Evolutionary conservation across 1,139 yeast genomes (phyloP).

Genomic region (Geotrichum histeridarum): DNA sequence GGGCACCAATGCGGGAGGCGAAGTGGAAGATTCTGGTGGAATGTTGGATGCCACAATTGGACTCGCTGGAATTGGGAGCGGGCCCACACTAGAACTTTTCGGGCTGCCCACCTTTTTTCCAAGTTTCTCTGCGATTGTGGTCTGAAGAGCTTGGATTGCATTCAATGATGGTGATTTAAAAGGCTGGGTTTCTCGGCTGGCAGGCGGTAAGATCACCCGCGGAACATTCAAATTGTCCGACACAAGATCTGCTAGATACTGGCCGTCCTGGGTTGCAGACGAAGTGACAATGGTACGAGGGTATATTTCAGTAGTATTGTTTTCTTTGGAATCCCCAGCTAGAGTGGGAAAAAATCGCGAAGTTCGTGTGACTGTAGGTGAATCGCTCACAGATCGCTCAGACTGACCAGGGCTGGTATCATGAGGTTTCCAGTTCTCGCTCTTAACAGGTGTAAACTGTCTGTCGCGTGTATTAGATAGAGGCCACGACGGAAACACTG

Average conservation of each 20-base stretch:
- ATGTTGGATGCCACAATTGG: slow-evolving; percentile 1
- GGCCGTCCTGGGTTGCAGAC: background rate
- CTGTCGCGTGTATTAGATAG: background rate
- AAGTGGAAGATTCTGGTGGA: background rate
- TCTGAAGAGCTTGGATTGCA: slow-evolving; percentile 19
- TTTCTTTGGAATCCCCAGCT: slow-evolving; percentile 1
- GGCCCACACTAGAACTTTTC: background rate
- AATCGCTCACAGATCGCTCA: background rate
- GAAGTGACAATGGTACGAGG: background rate
- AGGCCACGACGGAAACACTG: background rate
- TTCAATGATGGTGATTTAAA: slow-evolving; percentile 13
- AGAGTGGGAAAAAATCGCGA: slow-evolving; percentile 13
- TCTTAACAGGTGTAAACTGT: background rate
- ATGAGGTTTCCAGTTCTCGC: background rate
- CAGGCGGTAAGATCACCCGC: background rate
- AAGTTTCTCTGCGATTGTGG: slow-evolving; percentile 20
- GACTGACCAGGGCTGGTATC: background rate
- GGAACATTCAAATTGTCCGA: background rate
- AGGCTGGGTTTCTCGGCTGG: background rate
- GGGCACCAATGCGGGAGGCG: background rate
- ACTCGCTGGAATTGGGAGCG: slow-evolving; percentile 1
- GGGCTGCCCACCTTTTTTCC: slow-evolving; percentile 1
- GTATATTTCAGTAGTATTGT: background rate
- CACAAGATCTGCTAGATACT: background rate
- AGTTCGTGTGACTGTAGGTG: slow-evolving; percentile 8